phyloP scores from a whole-genome alignment of 2,329 filamentous ascomycete species.

The Verticillium dahliae region DNA sequence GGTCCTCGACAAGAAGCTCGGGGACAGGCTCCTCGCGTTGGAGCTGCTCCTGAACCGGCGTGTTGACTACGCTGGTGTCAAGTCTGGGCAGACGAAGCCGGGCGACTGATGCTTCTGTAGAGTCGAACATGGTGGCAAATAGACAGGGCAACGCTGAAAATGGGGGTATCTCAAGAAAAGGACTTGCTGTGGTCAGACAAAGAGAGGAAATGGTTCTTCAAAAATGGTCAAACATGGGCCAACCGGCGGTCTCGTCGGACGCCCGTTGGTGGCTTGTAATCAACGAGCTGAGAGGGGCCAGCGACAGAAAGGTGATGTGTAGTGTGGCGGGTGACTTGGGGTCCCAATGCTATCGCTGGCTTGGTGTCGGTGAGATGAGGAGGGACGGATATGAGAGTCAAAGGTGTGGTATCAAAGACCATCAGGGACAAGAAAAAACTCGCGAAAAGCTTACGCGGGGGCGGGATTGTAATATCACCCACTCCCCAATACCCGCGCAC shows the following conservation, averaged over 20 bases:
- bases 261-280: background rate
- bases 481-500: too few species aligned
- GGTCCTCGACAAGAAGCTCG: slow-evolving; percentile 18
- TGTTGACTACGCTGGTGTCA: slow-evolving; percentile 12
- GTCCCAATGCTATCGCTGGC: background rate
- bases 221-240: background rate
- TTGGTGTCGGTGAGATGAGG: background rate
- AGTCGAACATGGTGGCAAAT: slow-evolving; percentile 7
- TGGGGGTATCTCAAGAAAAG: slow-evolving; percentile 7
- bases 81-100: slow-evolving; percentile 15
- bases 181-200: background rate
- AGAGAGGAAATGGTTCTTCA: background rate
- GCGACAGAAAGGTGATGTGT: background rate
- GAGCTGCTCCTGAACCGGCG: background rate
- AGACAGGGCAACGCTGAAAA: background rate
- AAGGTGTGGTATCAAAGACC: background rate
- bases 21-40: background rate
- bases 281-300: background rate
- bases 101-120: background rate
- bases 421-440: background rate
- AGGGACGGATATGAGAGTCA: background rate
- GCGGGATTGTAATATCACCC: background rate
- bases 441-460: background rate
- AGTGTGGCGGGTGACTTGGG: background rate
- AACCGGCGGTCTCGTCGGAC: background rate